phyloP scores from a whole-genome alignment of 805 yeast species.

The Geotrichum ghanense region DNA sequence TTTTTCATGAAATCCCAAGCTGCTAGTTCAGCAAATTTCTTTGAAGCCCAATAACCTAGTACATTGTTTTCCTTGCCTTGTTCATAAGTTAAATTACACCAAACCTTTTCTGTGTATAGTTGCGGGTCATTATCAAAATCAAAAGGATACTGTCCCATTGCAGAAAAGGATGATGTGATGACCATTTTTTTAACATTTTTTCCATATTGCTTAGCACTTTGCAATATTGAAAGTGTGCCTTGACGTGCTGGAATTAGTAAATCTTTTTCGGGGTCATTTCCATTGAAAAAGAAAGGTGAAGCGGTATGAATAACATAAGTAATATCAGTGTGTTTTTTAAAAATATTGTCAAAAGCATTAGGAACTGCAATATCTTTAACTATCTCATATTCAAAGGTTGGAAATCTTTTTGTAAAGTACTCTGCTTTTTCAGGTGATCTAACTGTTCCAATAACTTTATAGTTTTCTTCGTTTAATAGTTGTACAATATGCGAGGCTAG shows the following conservation, averaged over 20 bases:
- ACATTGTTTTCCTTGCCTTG: no score
- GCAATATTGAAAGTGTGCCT: background rate
- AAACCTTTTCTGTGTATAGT: no score
- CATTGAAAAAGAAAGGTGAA: background rate
- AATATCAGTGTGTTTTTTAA: background rate
- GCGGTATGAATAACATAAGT: background rate
- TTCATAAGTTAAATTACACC: no score
- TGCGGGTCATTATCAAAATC: no score
- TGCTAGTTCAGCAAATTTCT: no score
- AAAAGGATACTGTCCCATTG: no score
- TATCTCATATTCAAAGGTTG: no score
- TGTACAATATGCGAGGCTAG: conserved; percentile 34
- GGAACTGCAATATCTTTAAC: background rate
- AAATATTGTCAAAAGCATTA: background rate
- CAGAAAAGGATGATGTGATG: background rate
- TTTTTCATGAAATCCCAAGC: no score
- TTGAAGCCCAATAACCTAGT: no score
- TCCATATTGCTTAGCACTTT: background rate
- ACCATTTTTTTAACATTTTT: background rate
- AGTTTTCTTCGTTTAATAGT: conserved; percentile 16
- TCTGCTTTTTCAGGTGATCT: background rate
- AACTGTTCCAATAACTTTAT: background rate
- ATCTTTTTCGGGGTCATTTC: background rate
- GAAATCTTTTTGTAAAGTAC: background rate
- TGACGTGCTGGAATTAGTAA: background rate